Evolutionary conservation across 768 basidiomycete genomes (phyloP), one percentile per base, ranked within the genome.

Genomic region (Leucogyrophana mollusca): DNA sequence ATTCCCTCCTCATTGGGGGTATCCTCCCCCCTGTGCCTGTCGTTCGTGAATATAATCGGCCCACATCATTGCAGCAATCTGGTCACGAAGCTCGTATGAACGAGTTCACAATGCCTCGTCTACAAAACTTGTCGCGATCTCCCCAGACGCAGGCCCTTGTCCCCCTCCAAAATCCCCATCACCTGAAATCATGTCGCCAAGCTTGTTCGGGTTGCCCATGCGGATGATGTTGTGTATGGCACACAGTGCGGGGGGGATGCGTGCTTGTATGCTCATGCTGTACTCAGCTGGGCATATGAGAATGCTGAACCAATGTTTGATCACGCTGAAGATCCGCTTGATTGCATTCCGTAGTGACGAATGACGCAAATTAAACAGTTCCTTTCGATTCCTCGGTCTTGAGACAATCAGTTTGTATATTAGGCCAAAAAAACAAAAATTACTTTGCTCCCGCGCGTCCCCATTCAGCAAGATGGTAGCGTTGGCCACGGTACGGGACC

Each of bases 221-320:
- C 27, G 17, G 23, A 61, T 58, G 45, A 63, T 61, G 47, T 66
- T 65, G 48, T 62, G 59, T 1, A 60, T 4, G 9, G 52, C 53
- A 6, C 49, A 55, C 4, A 62, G 45, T 7, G 55, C 59, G 16
- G 53, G 47, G 13, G 57, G 52, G 44, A 66, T 58, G 13, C 35
- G 13, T 3, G 54, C 57, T 43, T 66, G 64, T 30, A 51, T 42
- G 0, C 20, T 18, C 45, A 59, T 55, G 42, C 38, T 24, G 34
- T 54, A 60, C 16, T 58, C 35, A 3, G 46, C 47, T 1, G 47
- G 34, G 37, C 18, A 25, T 9, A 21, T 21, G 3, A 61, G 46
- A 37, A 59, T 55, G 9, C 18, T 8, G 33, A 58, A 61, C 10
- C 47, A 35, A 14, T 43, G 34, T 43, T 62, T 62, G 32, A 58